Evolutionary conservation across 305 asterid species (phyloP).

Genomic region (Fraxinus angustifolia): DNA sequence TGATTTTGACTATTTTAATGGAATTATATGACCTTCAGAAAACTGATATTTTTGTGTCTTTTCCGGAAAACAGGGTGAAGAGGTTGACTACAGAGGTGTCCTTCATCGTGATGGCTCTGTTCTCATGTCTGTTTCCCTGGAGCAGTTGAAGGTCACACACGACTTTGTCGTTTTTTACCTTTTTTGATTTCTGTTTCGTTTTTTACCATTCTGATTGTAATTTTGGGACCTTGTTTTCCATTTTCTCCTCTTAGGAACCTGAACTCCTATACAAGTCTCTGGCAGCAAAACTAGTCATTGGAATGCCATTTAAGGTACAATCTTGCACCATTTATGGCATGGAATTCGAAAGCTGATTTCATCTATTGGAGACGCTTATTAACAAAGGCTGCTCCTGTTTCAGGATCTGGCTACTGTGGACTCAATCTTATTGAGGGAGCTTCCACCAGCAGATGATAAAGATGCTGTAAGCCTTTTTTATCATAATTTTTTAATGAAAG

Average conservation of each 20-base stretch:
- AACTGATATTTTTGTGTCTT: slow-evolving; percentile 7
- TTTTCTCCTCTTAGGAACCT: slow-evolving; percentile 53
- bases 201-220: neutral
- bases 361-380: slow-evolving; percentile 14
- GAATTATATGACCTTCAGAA: slow-evolving; percentile 11
- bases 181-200: neutral
- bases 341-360: slow-evolving; percentile 3
- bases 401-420: slow-evolving; percentile 99
- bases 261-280: slow-evolving; percentile 83
- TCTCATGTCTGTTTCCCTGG: slow-evolving; percentile 83
- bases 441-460: slow-evolving; percentile 77
- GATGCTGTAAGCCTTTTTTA: slow-evolving; percentile 64
- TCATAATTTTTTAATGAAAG: slow-evolving; percentile 4
- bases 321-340: slow-evolving; percentile 4
- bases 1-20: slow-evolving; percentile 3
- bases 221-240: slow-evolving; percentile 5
- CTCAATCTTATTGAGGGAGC: slow-evolving; percentile 87
- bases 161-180: slow-evolving; percentile 4
- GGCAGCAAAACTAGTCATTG: slow-evolving; percentile 84
- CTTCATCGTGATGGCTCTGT: slow-evolving; percentile 99
- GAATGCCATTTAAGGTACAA: slow-evolving; percentile 96
- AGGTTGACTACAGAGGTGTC: slow-evolving; percentile 90
- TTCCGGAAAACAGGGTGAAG: slow-evolving; percentile 71
- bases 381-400: slow-evolving; percentile 9
- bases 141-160: slow-evolving; percentile 78